Percentiles rank a stretch among this genome's conserved stretches.
These are phyloP conservation scores for Fusarium xyrophilum DNA, from an alignment of 2,329 filamentous ascomycete genomes.

Conservation along the genomic window DNA sequence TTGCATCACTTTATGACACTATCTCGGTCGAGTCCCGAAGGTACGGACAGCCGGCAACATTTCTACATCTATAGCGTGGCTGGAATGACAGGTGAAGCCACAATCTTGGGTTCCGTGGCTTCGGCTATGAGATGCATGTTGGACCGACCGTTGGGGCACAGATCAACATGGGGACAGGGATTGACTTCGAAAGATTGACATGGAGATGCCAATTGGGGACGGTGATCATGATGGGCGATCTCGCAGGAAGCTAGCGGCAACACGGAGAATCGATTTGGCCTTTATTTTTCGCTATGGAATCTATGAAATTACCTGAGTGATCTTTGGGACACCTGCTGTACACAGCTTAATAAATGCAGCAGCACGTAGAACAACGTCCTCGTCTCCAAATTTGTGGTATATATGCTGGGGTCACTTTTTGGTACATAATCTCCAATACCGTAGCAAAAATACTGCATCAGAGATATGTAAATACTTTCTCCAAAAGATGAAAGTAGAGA, in stretches of 20 bases:
- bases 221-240: conserved; percentile 13
- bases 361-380: background rate
- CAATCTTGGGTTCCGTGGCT: conserved; percentile 31
- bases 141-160: conserved; percentile 39
- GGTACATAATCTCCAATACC: background rate
- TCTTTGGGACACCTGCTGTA: background rate
- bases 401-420: background rate
- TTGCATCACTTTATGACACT: conserved; percentile 15
- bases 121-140: conserved; percentile 34
- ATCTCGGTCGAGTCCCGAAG: conserved; percentile 41
- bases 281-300: background rate
- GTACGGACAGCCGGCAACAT: conserved; percentile 26
- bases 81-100: conserved; percentile 6
- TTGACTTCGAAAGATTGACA: conserved; percentile 28
- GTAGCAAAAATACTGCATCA: background rate
- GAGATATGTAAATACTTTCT: background rate
- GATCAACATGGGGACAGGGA: conserved; percentile 30
- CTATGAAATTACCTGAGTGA: background rate
- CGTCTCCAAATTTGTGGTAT: background rate
- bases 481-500: background rate
- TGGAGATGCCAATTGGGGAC: conserved; percentile 16
- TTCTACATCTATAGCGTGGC: conserved; percentile 13
- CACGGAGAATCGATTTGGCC: conserved; percentile 15
- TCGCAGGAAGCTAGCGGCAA: conserved; percentile 29
- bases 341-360: background rate